A percentile compares a stretch with the other conserved stretches of the same genome.
Conservation (phyloP, 805 yeast species). For the Zygotorulaspora sp. region DNA sequence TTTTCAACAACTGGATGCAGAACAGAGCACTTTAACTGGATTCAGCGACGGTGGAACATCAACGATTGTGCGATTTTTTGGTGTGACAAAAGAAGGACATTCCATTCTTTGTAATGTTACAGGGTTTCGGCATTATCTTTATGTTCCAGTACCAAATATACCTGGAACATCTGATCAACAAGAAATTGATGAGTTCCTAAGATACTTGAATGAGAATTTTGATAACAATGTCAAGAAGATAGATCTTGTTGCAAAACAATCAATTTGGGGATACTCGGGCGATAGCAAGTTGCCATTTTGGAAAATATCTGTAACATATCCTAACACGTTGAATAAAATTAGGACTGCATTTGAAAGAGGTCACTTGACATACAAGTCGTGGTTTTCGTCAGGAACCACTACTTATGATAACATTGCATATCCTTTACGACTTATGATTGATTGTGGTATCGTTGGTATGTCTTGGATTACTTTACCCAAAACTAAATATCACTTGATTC, state of each 20-base stretch:
- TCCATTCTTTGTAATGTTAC: constrained; percentile 86
- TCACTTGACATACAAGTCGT: constrained; percentile 59
- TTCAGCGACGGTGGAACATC: constrained; percentile 34
- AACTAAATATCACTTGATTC: constrained; percentile 54
- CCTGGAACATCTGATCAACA: constrained; percentile 38
- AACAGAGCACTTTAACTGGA: constrained; percentile 57
- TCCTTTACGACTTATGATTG: constrained; percentile 82
- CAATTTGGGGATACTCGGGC: constrained; percentile 91
- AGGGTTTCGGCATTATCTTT: constrained; percentile 85
- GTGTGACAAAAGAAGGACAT: constrained; percentile 83
- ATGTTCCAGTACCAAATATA: constrained; percentile 79
- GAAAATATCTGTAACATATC: constrained; percentile 63
- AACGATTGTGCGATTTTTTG: constrained; percentile 78
- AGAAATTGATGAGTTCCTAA: constrained; percentile 40
- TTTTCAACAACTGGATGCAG: constrained; percentile 94
- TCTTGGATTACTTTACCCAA: constrained; percentile 91
- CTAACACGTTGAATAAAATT: constrained; percentile 60
- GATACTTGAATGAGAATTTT: constrained; percentile 42
- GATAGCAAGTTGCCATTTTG: constrained; percentile 73
- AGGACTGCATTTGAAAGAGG: constrained; percentile 84
- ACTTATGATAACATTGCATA: constrained; percentile 91
- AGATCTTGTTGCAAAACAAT: constrained; percentile 67
- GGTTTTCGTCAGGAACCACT: constrained; percentile 55
- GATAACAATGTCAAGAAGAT: constrained; percentile 60
- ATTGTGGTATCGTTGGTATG: constrained; percentile 91